Evolutionary conservation across 768 basidiomycete genomes (phyloP).

Genomic region (Auricularia sp.): DNA sequence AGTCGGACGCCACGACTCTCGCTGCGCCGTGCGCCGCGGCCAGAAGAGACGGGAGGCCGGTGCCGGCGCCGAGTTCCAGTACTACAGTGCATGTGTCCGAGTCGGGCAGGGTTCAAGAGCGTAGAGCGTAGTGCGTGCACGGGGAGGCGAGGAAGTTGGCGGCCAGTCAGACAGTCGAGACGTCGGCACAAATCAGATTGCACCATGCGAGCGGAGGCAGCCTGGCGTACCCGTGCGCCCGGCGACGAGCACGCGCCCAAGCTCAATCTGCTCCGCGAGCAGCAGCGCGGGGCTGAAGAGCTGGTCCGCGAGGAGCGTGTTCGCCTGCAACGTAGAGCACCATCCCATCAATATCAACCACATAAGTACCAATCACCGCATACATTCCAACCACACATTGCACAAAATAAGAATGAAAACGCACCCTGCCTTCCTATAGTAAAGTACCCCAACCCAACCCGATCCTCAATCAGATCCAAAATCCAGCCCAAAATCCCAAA

Average conservation of each 20-base stretch:
- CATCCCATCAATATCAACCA: no score
- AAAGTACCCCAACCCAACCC: no score
- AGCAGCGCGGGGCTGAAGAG: conserved; percentile 61
- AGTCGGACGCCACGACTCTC: conserved; percentile 54
- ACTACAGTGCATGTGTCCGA: conserved; percentile 26
- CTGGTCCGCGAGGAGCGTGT: conserved; percentile 61
- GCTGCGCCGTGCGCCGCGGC: conserved; percentile 27
- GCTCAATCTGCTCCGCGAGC: conserved; percentile 56
- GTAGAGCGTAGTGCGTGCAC: neutral
- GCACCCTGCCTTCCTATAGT: no score
- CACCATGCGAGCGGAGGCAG: conserved; percentile 8
- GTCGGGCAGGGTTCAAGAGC: neutral
- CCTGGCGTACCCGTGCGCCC: conserved; percentile 28
- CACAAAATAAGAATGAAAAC: no score
- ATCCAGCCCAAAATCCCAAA: no score
- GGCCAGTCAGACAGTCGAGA: no score
- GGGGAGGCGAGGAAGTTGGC: no score
- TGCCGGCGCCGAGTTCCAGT: conserved; percentile 63
- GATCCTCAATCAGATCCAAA: no score
- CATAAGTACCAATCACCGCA: no score
- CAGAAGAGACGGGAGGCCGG: conserved; percentile 56
- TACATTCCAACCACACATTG: no score
- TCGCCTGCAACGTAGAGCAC: conserved; percentile 34
- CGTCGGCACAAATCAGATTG: no score
- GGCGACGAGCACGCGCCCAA: conserved; percentile 34